A percentile compares a stretch with the other conserved stretches of the same genome.
Evolutionary conservation across 768 basidiomycete species (phyloP).

Genomic region (Lanmaoa rubissima): DNA sequence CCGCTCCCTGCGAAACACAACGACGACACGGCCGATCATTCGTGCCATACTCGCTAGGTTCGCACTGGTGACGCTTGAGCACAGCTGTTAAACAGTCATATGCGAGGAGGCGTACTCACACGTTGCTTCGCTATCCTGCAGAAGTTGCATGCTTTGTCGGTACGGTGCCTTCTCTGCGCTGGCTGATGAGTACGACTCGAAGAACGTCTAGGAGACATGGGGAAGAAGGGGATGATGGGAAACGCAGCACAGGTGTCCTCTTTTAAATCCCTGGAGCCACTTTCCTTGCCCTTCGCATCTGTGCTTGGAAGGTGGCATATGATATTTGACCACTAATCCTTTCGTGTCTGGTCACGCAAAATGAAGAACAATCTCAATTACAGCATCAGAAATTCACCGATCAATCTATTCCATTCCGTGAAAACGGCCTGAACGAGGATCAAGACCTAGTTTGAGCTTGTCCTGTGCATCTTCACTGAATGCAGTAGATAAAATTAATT

Average conservation of each 20-base stretch:
- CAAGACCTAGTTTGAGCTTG: conserved; percentile 5
- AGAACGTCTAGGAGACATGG: conserved; percentile 14
- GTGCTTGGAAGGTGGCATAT: conserved; percentile 9
- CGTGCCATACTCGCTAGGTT: conserved; percentile 13
- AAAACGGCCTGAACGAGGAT: conserved; percentile 15
- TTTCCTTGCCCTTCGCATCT: conserved; percentile 8
- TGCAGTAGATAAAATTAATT: conserved; percentile 25
- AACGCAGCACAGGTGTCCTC: not conserved
- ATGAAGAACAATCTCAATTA: conserved; percentile 7
- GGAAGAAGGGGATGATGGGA: conserved; percentile 11
- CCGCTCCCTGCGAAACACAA: conserved; percentile 12
- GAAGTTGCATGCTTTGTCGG: conserved; percentile 13
- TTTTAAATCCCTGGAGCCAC: conserved; percentile 19
- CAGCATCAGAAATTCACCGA: conserved; percentile 14
- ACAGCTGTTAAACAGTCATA: not conserved
- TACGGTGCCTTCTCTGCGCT: conserved; percentile 15
- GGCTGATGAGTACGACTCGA: conserved; percentile 6
- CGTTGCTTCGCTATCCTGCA: conserved; percentile 22
- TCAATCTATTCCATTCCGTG: conserved; percentile 15
- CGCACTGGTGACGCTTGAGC: conserved; percentile 19
- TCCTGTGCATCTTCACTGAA: conserved; percentile 14
- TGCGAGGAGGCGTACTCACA: conserved; percentile 11
- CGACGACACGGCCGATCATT: conserved; percentile 22
- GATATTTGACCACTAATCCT: conserved; percentile 2
- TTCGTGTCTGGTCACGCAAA: conserved; percentile 6